A percentile compares a stretch with the other conserved stretches of the same genome.
These are phyloP conservation scores for Pezicula neosporulosa DNA, from an alignment of 2,329 filamentous ascomycete species.

Conservation along the genomic window DNA sequence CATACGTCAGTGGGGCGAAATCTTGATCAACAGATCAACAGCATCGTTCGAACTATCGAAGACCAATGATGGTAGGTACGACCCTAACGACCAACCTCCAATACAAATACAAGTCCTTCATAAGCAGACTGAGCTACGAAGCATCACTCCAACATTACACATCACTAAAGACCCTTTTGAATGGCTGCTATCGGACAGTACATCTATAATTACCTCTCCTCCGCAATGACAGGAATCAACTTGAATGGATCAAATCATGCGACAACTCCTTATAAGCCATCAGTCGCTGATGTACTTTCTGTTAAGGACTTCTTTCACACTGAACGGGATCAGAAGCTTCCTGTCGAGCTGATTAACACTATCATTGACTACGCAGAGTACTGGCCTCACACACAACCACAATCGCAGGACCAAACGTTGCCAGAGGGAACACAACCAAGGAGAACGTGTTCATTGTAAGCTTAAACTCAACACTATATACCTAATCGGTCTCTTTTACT, in stretches of 20 bases:
- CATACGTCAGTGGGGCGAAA: slow-evolving; percentile 1
- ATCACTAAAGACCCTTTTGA: not conserved
- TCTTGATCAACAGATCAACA: not conserved
- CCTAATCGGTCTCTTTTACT: not conserved
- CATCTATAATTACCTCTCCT: not conserved
- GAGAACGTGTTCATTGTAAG: slow-evolving; percentile 41
- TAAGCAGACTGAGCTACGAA: no score
- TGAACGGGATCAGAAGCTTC: slow-evolving; percentile 37
- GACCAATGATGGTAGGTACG: no score
- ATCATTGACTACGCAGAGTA: slow-evolving; percentile 60
- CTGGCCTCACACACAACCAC: slow-evolving; percentile 48
- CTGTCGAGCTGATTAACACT: slow-evolving; percentile 50
- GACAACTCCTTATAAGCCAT: slow-evolving; percentile 29
- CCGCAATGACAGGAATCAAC: not conserved
- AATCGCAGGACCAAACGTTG: slow-evolving; percentile 13
- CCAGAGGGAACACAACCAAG: slow-evolving; percentile 1
- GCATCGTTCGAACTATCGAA: no score
- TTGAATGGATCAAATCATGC: not conserved
- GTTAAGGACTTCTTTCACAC: slow-evolving; percentile 43
- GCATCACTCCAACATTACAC: not conserved
- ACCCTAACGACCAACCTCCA: no score
- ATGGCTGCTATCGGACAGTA: slow-evolving; percentile 1
- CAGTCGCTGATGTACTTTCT: slow-evolving; percentile 44
- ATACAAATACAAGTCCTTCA: no score
- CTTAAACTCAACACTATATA: not conserved